phyloP scores from a whole-genome alignment of 2,329 filamentous ascomycete species.

The Cryphonectria carpinicola region DNA sequence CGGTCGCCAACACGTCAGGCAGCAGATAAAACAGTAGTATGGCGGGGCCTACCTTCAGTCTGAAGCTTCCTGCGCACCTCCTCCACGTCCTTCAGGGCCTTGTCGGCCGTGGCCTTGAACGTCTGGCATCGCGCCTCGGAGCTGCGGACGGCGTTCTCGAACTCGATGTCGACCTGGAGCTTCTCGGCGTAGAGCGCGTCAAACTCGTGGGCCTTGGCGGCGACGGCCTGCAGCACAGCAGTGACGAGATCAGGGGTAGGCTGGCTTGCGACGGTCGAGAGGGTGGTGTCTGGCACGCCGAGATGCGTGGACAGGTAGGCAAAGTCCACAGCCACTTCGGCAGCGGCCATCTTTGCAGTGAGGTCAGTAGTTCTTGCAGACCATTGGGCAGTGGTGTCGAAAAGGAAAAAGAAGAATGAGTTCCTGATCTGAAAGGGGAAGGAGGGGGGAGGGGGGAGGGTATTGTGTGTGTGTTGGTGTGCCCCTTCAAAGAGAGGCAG shows the following conservation, averaged over 20 bases:
- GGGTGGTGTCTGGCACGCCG: constrained; percentile 66
- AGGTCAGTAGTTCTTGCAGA: constrained; percentile 23
- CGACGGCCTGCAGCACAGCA: constrained; percentile 73
- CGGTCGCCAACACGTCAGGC: constrained; percentile 10
- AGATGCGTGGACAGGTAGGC: constrained; percentile 75
- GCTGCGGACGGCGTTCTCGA: constrained; percentile 85
- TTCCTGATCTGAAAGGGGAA: neutral
- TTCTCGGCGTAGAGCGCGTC: constrained; percentile 86
- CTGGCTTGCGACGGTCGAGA: constrained; percentile 64
- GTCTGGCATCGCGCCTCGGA: constrained; percentile 82
- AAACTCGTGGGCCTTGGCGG: constrained; percentile 78
- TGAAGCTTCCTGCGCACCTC: constrained; percentile 80
- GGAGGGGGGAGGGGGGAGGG: neutral
- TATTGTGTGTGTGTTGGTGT: neutral
- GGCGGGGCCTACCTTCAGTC: constrained; percentile 68
- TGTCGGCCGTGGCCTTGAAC: constrained; percentile 80
- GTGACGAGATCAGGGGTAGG: constrained; percentile 81
- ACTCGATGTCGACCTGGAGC: constrained; percentile 85
- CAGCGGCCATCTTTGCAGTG: constrained; percentile 58
- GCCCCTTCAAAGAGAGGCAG: neutral
- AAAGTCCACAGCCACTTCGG: constrained; percentile 61
- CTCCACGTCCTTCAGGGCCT: constrained; percentile 81
- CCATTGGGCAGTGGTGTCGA: constrained; percentile 17
- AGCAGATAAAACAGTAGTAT: constrained; percentile 13
- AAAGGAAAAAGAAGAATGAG: neutral